Base-by-base conservation (phyloP, 2,329 filamentous ascomycete genomes). In the Fusarium decemcellulare region DNA sequence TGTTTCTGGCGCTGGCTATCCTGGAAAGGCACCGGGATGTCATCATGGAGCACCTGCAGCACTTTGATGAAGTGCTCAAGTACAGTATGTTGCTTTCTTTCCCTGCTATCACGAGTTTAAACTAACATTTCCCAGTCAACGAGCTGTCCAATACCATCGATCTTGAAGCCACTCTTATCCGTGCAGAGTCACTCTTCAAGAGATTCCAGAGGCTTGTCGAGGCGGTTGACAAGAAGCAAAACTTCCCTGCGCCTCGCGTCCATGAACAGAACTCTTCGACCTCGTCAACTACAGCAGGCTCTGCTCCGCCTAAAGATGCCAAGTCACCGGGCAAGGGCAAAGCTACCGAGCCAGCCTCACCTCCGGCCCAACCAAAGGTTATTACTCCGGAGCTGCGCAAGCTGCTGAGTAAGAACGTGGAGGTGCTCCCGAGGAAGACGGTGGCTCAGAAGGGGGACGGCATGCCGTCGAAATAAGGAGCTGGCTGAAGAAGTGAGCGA, bases 41-140 rank as follows among this genome's bases (percentile, higher is more conserved):
- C 12, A 98, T 99, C 67, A 97, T 99, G 91, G 90, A 92, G 59
- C 96, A 99, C 80, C 83, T 99, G 29, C 89, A 94, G 77, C 93
- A 95, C 73, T 99, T 99, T 81, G 96, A 99, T 70, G 97, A 99
- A 80, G 94, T 99, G 34, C 83, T 99, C 30, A 99, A 99, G 85
- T 99, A 98, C 77, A 87, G 93, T 95, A 87, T 60, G 91, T 84
- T 30, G 27, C 16, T 39, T 4, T 27, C 11, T 9, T 9, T 30
- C 11, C 6, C 9, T 16, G 23, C 8, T 6, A 11, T 16, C 16
- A 23, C 29, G 27, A 37, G 18, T 48, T 4, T 43, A 39, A 5
- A 34, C 73, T 77, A 58, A 78, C 61, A 23, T 11, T 39, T 11
- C 7, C 18, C 56, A 96, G 94, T 99, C 74, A 99, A 99, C 77